Conservation (phyloP, 768 basidiomycete species). For the Myochromella boudieri region DNA sequence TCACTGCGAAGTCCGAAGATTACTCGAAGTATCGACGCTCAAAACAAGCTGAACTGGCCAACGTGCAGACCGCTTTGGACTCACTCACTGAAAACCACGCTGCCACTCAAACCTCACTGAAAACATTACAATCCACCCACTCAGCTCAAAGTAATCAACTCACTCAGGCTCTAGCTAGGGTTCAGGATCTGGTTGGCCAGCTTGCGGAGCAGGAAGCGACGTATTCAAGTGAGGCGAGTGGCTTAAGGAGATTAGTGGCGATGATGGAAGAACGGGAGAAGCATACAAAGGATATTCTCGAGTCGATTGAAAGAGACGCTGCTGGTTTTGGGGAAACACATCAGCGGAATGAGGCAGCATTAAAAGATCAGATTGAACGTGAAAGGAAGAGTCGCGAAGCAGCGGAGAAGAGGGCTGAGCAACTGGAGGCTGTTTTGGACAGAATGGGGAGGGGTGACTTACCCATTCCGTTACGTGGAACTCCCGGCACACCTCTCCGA, state of each 20-base stretch:
- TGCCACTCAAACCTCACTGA: slow-evolving; percentile 66
- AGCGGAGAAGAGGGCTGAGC: slow-evolving; percentile 69
- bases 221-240: slow-evolving; percentile 75
- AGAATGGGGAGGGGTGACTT: slow-evolving; percentile 73
- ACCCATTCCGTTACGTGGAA: slow-evolving; percentile 49
- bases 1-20: slow-evolving; percentile 74
- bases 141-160: slow-evolving; percentile 72
- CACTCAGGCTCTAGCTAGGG: slow-evolving; percentile 70
- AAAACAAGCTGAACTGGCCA: slow-evolving; percentile 76
- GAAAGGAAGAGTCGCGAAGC: slow-evolving; percentile 70
- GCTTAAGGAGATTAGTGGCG: slow-evolving; percentile 70
- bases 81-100: slow-evolving; percentile 65
- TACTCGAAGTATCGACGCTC: slow-evolving; percentile 79
- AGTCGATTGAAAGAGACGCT: slow-evolving; percentile 82
- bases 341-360: slow-evolving; percentile 61
- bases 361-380: slow-evolving; percentile 70
- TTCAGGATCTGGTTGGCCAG: slow-evolving; percentile 73
- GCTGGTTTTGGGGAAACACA: slow-evolving; percentile 69
- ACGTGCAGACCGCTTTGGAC: slow-evolving; percentile 78
- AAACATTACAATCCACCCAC: slow-evolving; percentile 72
- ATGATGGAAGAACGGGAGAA: slow-evolving; percentile 89
- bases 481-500: slow-evolving; percentile 49
- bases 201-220: slow-evolving; percentile 85
- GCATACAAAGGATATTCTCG: slow-evolving; percentile 80
- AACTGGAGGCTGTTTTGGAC: slow-evolving; percentile 72